These are phyloP conservation scores for Purpureocillium lavendulum DNA, from an alignment of 2,329 filamentous ascomycete genomes.

Conservation along the genomic window DNA sequence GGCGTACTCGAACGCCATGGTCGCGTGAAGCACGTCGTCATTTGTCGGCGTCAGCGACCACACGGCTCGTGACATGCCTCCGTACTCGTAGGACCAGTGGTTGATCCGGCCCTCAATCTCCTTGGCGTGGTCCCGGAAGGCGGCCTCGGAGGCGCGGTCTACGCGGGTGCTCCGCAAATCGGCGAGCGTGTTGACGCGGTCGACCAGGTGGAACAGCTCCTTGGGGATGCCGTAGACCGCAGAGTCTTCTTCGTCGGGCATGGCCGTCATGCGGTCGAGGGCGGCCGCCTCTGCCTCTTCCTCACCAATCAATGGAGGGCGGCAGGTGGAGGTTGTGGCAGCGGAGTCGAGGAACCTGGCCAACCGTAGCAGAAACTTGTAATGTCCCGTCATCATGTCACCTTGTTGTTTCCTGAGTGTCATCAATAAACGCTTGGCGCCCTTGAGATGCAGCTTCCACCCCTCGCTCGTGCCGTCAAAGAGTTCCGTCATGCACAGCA, in stretches of 20 bases:
- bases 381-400: slow-evolving; percentile 26
- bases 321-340: slow-evolving; percentile 23
- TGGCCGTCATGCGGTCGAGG: slow-evolving; percentile 16
- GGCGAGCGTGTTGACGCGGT: slow-evolving; percentile 22
- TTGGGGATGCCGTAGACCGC: slow-evolving; percentile 27
- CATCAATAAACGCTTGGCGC: slow-evolving; percentile 28
- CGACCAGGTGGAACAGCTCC: slow-evolving; percentile 23
- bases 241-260: slow-evolving; percentile 20
- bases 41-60: slow-evolving; percentile 11
- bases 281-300: slow-evolving; percentile 18
- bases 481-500: slow-evolving; percentile 33
- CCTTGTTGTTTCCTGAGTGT: slow-evolving; percentile 20
- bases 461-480: slow-evolving; percentile 31
- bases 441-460: slow-evolving; percentile 33
- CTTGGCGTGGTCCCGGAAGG: slow-evolving; percentile 18
- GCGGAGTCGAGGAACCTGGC: slow-evolving; percentile 24
- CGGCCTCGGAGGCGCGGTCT: slow-evolving; percentile 18
- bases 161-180: slow-evolving; percentile 22
- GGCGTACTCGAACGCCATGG: slow-evolving; percentile 30
- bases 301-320: slow-evolving; percentile 23
- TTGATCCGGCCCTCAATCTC: slow-evolving; percentile 26
- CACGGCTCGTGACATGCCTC: slow-evolving; percentile 15
- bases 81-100: slow-evolving; percentile 25
- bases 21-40: slow-evolving; percentile 24
- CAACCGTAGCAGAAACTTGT: slow-evolving; percentile 25